Base-by-base conservation (phyloP, 148 eudicot genomes). In the Nepenthes mirabilis region DNA sequence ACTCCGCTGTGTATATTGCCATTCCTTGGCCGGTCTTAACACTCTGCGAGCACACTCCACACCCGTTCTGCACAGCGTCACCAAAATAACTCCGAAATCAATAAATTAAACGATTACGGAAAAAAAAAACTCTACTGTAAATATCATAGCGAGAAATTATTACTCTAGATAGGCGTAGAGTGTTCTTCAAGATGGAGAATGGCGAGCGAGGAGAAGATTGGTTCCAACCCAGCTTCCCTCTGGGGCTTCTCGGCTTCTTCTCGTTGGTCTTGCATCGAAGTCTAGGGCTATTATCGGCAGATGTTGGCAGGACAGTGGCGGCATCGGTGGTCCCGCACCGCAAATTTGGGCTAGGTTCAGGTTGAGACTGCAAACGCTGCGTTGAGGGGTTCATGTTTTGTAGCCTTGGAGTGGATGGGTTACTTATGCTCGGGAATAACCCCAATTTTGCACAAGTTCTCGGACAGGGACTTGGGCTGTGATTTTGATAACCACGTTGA, bases 191-290 rank as follows among this genome's bases (percentile, higher is more conserved):
- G 43, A 88, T 81, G 33, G 86, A 66, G 60, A 88, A 88, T 5
- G 96, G 98, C 12, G 96, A 88, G 63, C 98, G 86, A 1, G 96
- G 96, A 43, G 90, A 85, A 9, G 87, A 72, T 1, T 87, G 87
- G 52, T 69, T 83, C 0, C 80, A 72, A 10, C 57, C 57, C 37
- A 47, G 54, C n/a, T 33, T 52, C 5, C 59, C 37, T 52, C 43
- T 78, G 2, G 69, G 66, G 59, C 62, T 68, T 50, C 57, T 68
- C 6, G 78, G 65, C 13, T 37, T 71, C 49, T 54, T 64, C 53
- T 64, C 57, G 1, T 34, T 53, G 36, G 77, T 76, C 68, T 75
- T 75, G 72, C 80, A 78, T 9, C 67, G 69, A 2, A 74, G 77
- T 9, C 62, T 74, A 1, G 88, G 82, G 43, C 52, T 69, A 1